Evolutionary conservation across 23 red algal genomes (phyloP).

Genomic region (Gracilaria domingensis): DNA sequence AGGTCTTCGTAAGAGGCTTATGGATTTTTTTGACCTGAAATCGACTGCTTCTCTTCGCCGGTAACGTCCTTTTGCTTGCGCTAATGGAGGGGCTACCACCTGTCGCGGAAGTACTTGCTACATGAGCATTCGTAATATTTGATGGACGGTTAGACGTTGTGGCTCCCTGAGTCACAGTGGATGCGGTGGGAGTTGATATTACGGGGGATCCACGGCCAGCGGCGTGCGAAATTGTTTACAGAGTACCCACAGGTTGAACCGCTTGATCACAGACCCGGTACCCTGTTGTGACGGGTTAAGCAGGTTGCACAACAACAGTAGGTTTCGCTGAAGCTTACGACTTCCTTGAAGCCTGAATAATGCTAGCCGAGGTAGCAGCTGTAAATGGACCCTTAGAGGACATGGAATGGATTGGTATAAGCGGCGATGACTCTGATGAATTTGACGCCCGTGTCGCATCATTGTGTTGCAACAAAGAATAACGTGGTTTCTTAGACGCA

Average conservation of each 20-base stretch:
- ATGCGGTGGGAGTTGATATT: constrained; percentile 2
- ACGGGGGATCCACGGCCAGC: constrained; percentile 13
- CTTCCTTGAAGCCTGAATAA: neutral
- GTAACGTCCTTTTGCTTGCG: neutral
- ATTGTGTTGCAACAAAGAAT: neutral
- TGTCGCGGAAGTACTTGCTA: neutral
- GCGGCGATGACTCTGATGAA: constrained; percentile 6
- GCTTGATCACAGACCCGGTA: neutral
- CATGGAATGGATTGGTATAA: constrained; percentile 22
- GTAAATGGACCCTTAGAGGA: neutral
- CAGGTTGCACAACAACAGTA: neutral
- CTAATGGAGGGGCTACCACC: neutral
- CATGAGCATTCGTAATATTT: neutral
- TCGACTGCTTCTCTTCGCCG: constrained; percentile 50
- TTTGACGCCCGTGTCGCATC: neutral
- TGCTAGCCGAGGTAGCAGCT: constrained; percentile 3
- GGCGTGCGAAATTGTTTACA: neutral
- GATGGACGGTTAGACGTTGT: neutral
- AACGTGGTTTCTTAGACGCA: constrained; percentile 1
- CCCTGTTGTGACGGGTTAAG: neutral
- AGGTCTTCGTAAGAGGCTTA: neutral
- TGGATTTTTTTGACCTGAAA: constrained; percentile 72
- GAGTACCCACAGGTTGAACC: constrained; percentile 1
- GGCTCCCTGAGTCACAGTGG: neutral
- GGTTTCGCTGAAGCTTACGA: neutral